Conservation (phyloP, 306 rosid species). For the Potentilla sterilis region DNA sequence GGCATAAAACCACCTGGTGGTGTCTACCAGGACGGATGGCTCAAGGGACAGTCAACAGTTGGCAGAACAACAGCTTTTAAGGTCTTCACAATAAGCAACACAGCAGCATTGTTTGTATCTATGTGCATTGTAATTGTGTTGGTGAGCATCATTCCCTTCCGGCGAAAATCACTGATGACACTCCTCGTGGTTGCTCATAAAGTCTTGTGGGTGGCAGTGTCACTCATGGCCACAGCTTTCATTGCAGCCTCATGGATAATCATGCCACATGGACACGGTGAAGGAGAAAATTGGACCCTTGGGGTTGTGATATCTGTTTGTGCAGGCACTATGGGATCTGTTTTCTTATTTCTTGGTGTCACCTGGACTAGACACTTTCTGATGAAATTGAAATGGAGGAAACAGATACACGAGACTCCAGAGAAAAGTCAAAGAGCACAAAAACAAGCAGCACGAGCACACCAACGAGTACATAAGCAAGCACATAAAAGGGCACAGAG, state of each 20-base stretch:
- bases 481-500: neutral
- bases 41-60: constrained; percentile 49
- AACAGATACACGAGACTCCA: constrained; percentile 10
- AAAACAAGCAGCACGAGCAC: neutral
- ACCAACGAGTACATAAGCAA: neutral
- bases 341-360: constrained; percentile 49
- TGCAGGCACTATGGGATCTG: constrained; percentile 49
- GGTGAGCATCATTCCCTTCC: constrained; percentile 71
- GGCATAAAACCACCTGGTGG: constrained; percentile 81
- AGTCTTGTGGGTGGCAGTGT: constrained; percentile 62
- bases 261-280: constrained; percentile 34
- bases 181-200: constrained; percentile 59
- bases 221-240: constrained; percentile 58
- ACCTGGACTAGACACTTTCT: constrained; percentile 45
- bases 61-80: constrained; percentile 56
- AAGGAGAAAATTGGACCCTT: constrained; percentile 35
- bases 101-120: constrained; percentile 60
- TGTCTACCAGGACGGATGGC: constrained; percentile 43
- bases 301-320: constrained; percentile 40
- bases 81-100: constrained; percentile 65
- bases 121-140: constrained; percentile 55
- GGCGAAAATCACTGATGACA: constrained; percentile 43
- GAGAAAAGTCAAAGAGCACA: neutral
- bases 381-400: constrained; percentile 50
- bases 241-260: constrained; percentile 63